These are phyloP conservation scores for Populus hybrid DNA, from an alignment of 441 rosid species.

Conservation along the genomic window DNA sequence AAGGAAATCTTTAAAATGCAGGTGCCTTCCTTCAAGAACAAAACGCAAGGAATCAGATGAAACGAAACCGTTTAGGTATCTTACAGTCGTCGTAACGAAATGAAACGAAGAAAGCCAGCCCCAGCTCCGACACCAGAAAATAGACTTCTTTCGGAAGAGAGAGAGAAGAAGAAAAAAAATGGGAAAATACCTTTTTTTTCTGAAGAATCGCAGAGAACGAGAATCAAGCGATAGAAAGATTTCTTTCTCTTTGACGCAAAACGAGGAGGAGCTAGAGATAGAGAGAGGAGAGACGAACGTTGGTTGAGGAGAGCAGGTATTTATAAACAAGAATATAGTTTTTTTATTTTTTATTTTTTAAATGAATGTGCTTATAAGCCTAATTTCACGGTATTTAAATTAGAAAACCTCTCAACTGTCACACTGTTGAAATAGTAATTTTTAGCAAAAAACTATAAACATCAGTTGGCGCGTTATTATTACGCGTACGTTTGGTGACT, in stretches of 20 bases:
- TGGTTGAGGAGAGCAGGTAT: constrained; percentile 14
- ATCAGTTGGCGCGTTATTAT: neutral
- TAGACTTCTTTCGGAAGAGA: neutral
- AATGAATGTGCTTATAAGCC: constrained; percentile 21
- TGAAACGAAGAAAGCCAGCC: too few relatives aligned
- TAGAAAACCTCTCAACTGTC: neutral
- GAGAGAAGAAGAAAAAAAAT: neutral
- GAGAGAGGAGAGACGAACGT: neutral
- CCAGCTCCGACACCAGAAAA: neutral
- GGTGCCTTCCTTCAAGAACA: too few relatives aligned
- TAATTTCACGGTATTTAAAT: neutral
- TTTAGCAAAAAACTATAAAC: neutral
- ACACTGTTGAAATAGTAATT: neutral
- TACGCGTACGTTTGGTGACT: neutral
- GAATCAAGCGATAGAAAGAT: constrained; percentile 25
- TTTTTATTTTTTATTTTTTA: constrained; percentile 4
- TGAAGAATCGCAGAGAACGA: constrained; percentile 28
- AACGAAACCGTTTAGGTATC: too few relatives aligned
- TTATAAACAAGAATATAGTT: constrained; percentile 19
- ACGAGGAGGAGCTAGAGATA: neutral
- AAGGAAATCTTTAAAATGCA: too few relatives aligned
- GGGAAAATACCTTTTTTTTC: neutral
- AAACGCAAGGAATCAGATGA: too few relatives aligned
- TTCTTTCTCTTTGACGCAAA: neutral
- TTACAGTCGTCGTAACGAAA: too few relatives aligned